phyloP scores from a whole-genome alignment of 2,329 filamentous ascomycete genomes.

The Fusarium proliferatum region DNA sequence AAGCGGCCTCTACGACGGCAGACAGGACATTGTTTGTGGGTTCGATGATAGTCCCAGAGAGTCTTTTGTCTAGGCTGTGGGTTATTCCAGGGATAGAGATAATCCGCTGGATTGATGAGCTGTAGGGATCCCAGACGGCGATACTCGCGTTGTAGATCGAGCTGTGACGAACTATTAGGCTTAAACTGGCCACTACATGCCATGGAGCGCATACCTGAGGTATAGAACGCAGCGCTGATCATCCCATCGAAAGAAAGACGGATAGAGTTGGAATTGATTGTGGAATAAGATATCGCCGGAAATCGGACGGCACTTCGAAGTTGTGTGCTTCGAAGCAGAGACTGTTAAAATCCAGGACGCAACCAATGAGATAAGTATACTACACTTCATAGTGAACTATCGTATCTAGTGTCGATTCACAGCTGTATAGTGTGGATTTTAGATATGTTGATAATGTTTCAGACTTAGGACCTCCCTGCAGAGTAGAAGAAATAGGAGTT shows the following conservation, averaged over 20 bases:
- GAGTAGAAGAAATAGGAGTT: too few relatives aligned
- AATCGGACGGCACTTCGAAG: background rate
- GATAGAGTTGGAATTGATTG: background rate
- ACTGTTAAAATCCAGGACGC: too few relatives aligned
- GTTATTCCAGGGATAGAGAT: background rate
- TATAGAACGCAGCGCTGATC: background rate
- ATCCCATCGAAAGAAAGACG: background rate
- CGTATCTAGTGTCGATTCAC: too few relatives aligned
- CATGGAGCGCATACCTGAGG: background rate
- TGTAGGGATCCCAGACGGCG: background rate
- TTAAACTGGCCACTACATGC: fast-evolving
- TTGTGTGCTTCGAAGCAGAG: background rate
- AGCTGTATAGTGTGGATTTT: too few relatives aligned
- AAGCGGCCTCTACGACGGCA: background rate
- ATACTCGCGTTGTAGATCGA: background rate
- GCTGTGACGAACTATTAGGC: background rate
- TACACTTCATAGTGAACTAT: background rate
- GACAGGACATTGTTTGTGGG: background rate
- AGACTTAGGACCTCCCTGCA: too few relatives aligned
- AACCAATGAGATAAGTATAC: fast-evolving
- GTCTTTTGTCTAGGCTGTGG: background rate
- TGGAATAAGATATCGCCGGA: background rate
- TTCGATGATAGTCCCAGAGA: background rate
- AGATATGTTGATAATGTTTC: too few relatives aligned
- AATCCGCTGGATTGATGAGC: background rate